Base-by-base conservation (phyloP, 1,139 yeast genomes). In the Suhomyces taliae region DNA sequence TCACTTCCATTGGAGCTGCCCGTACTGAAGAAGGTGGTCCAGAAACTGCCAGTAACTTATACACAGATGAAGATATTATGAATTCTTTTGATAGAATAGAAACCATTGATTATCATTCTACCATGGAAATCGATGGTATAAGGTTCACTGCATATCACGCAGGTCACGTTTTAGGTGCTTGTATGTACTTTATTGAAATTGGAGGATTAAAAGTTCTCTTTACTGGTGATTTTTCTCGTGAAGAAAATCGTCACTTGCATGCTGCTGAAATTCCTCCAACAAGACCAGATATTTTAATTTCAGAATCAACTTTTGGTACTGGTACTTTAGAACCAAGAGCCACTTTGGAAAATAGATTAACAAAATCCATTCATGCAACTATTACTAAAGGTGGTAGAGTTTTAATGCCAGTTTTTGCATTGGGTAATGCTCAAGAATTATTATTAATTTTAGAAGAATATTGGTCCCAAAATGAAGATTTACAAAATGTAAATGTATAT, bases 141-240 rank as follows among this genome's bases (percentile, higher is more conserved):
- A 77, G 95, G 60, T 93, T 93, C 70, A 95, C 99, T 1, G 99
- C 99, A 5, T 95, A 87, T 65, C 99, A 93, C 69, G 99, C 99
- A 4, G 99, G 99, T 12, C 99, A 93, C 76, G 99, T 93, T 15
- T 74, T 93, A 43, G 99, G 99, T 44, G 98, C 99, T 11, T 97
- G 99, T 34, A 93, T 93, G 98, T 93, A 86, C 64, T 85, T 93
- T 56, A 81, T 93, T 42, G 99, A 93, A 65, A 87, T 95, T 58
- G 97, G 97, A 8, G 98, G 98, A 0, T 73, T 93, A 51, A 88
- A 90, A 56, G 78, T 90, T 1, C 68, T 95, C 45, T 93, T 91
- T 64, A 93, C 99, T 0, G 99, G 99, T 44, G 99, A 93, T 65
- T 93, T 89, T 60, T 90, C 98, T 4, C 77, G 99, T 57, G 99